Evolutionary conservation across 2,329 filamentous ascomycete genomes (phyloP).

Genomic region (Cucurbitaria berberidis): DNA sequence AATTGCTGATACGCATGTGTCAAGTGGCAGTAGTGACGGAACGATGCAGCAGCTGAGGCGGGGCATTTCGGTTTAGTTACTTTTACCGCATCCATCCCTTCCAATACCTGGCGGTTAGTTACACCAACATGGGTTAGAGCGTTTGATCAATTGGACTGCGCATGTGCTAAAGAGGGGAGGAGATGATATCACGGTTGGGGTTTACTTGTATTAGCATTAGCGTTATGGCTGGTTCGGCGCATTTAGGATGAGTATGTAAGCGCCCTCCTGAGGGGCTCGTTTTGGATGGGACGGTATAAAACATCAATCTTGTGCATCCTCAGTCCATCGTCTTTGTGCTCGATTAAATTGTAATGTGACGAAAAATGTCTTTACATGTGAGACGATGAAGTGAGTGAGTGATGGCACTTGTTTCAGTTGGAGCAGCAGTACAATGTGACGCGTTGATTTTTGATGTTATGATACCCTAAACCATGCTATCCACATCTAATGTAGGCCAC

Average conservation of each 20-base stretch:
- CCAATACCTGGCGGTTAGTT: too few species aligned
- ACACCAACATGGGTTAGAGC: too few species aligned
- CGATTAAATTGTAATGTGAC: not conserved
- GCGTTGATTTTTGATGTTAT: not conserved
- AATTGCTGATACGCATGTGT: not conserved
- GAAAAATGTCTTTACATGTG: not conserved
- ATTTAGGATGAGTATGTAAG: not conserved
- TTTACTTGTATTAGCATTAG: slow-evolving; percentile 2
- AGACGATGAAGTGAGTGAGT: not conserved
- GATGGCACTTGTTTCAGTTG: too few species aligned
- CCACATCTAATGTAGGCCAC: not conserved
- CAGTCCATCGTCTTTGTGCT: not conserved
- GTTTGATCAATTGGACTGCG: too few species aligned
- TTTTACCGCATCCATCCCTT: too few species aligned
- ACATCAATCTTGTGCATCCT: not conserved
- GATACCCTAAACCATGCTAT: not conserved
- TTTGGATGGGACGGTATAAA: slow-evolving; percentile 2
- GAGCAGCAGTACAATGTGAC: too few species aligned
- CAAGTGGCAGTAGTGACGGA: not conserved
- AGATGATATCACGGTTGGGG: not conserved
- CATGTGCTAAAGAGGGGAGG: too few species aligned
- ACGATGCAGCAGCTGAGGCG: too few species aligned
- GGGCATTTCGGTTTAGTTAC: too few species aligned
- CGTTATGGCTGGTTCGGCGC: slow-evolving; percentile 2
- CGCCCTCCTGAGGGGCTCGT: not conserved